phyloP scores from a whole-genome alignment of 352 stramenopile species.

The Phytopythium litorale region DNA sequence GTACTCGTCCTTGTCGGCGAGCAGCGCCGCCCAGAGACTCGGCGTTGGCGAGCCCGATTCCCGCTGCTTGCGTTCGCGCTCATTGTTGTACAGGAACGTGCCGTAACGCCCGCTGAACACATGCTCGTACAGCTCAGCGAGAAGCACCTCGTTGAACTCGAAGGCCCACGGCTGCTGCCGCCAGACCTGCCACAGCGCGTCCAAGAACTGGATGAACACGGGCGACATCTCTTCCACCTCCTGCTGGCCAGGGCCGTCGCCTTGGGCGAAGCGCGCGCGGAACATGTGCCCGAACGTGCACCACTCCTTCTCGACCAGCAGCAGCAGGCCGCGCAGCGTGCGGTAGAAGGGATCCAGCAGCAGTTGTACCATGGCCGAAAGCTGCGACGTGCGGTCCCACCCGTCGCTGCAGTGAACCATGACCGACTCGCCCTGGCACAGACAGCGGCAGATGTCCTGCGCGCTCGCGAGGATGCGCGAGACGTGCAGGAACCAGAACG shows the following conservation, averaged over 20 bases:
- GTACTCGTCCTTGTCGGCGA: conserved; percentile 62
- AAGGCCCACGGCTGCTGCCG: conserved; percentile 96
- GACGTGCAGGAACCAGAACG: conserved; percentile 97
- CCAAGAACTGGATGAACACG: conserved; percentile 99
- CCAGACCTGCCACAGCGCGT: conserved; percentile 97
- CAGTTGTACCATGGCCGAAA: conserved; percentile 94
- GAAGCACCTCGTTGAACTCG: conserved; percentile 95
- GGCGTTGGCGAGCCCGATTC: conserved; percentile 56
- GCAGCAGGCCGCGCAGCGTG: conserved; percentile 93
- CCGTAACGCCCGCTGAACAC: conserved; percentile 97
- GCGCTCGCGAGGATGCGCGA: conserved; percentile 93
- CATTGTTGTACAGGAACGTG: conserved; percentile 97
- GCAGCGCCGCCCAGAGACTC: conserved; percentile 68
- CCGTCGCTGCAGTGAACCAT: conserved; percentile 99
- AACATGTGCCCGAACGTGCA: conserved; percentile 99
- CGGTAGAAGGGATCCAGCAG: conserved; percentile 98
- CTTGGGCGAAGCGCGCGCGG: conserved; percentile 93
- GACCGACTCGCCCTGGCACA: conserved; percentile 93
- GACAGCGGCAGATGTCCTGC: conserved; percentile 92
- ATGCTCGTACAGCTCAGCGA: conserved; percentile 94
- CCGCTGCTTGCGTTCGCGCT: conserved; percentile 71
- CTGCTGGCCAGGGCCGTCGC: conserved; percentile 90
- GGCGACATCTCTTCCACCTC: conserved; percentile 97
- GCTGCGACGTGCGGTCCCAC: conserved; percentile 98
- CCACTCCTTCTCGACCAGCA: conserved; percentile 99